These are phyloP conservation scores for Xylariaceae sp. DNA, from an alignment of 2,329 filamentous ascomycete species.

Conservation along the genomic window DNA sequence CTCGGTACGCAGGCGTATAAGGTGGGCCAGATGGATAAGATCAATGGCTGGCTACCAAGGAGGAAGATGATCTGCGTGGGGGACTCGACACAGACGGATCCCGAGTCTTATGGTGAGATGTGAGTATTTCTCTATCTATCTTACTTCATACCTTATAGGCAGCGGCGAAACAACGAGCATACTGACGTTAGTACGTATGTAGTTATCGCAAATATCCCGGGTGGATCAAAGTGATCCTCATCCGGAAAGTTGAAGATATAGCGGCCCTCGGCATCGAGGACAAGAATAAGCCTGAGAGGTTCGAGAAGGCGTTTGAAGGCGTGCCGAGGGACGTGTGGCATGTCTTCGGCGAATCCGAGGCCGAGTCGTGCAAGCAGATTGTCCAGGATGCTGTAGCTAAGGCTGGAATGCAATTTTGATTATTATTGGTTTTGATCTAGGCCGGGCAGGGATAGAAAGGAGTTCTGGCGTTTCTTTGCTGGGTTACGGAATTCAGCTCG, in stretches of 20 bases:
- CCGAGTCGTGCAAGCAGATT: conserved; percentile 54
- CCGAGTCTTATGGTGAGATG: conserved; percentile 82
- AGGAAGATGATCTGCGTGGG: conserved; percentile 80
- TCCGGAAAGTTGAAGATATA: conserved; percentile 77
- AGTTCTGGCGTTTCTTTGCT: no score
- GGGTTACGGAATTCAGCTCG: no score
- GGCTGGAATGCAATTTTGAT: no score
- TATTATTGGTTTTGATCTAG: no score
- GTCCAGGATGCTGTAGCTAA: conserved; percentile 31
- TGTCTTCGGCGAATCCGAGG: conserved; percentile 77
- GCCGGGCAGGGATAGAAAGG: background rate
- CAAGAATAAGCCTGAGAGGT: conserved; percentile 70
- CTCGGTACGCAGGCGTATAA: conserved; percentile 84
- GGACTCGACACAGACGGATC: conserved; percentile 87
- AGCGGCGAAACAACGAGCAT: no score
- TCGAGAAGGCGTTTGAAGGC: conserved; percentile 76
- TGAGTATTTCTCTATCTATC: conserved; percentile 38
- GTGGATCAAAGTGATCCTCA: conserved; percentile 82
- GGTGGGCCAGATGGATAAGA: conserved; percentile 70
- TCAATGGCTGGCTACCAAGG: conserved; percentile 73
- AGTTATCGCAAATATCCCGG: conserved; percentile 61
- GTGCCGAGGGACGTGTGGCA: conserved; percentile 71
- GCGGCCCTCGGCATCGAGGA: conserved; percentile 64
- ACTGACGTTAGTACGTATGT: conserved; percentile 8
- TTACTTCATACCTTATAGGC: background rate